Base-by-base conservation (phyloP, 1,139 yeast genomes). In the Candida tunisiensis region DNA sequence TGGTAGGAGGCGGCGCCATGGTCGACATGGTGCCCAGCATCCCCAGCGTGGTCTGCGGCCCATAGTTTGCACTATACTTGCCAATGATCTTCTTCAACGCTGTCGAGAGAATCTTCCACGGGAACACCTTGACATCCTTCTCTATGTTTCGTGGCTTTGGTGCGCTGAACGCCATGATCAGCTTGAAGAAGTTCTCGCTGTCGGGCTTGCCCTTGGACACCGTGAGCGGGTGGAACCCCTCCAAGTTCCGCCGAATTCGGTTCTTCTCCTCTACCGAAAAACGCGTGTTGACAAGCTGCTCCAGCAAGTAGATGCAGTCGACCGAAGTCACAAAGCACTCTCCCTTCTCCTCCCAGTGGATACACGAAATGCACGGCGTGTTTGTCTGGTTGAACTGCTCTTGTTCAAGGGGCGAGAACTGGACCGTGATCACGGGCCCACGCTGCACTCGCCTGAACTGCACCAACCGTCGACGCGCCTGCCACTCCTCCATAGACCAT, bases 141-240 rank as follows among this genome's bases (percentile, higher is more conserved):
- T 72, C 82, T 30, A 74, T 74, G 40, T 72, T 73, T 23, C 83
- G 53, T 3, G 83, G 83, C 36, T 73, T 59, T 2, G 85, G 83
- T 28, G 62, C 62, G 20, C 65, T 67, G 58, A 68, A 73, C 23
- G 62, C 52, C 82, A 74, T 74, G 29, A 74, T 60, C 25, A 67
- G 48, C 31, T 62, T 57, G 53, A 73, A 74, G 39, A 74, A 69
- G 15, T 50, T 52, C 24, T 56, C 55, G 31, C 50, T 53, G 19
- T 56, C 60, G n/a, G 54, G 51, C 34, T 60, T 57, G 14, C 62
- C 49, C 33, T 73, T 59, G 19, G 71, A 60, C 3, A 74, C 62
- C 0, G 83, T 74, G 29, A 57, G 46, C 2, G 85, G 82, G 38
- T 66, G 69, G 36, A 71, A 60, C 19, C 70, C 69, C 41, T 74